These are phyloP conservation scores for Gonapodya sp. DNA, from an alignment of 192 early-diverging fungal species.

Conservation along the genomic window DNA sequence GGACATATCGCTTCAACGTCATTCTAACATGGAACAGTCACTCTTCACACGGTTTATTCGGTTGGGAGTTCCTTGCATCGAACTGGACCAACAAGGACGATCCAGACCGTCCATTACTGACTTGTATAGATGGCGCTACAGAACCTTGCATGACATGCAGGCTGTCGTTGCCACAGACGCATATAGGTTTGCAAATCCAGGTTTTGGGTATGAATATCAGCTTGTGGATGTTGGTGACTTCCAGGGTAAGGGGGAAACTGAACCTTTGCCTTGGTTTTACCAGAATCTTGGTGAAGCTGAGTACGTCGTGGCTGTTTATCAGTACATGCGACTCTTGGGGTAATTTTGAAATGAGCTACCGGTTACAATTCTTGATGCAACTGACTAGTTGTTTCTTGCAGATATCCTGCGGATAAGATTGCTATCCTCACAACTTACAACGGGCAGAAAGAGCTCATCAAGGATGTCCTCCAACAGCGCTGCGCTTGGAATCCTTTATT, in stretches of 20 bases:
- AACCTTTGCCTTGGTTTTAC: conserved; percentile 76
- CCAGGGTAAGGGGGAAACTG: conserved; percentile 67
- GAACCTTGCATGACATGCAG: conserved; percentile 55
- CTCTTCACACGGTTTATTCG: conserved; percentile 86
- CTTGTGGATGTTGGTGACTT: conserved; percentile 76
- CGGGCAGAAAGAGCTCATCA: conserved; percentile 87
- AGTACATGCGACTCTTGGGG: conserved; percentile 92
- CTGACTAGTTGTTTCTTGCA: conserved; percentile 19
- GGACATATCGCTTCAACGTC: conserved; percentile 70
- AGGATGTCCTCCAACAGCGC: conserved; percentile 74
- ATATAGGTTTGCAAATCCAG: conserved; percentile 68
- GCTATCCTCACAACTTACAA: conserved; percentile 95
- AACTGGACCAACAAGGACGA: conserved; percentile 84
- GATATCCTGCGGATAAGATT: conserved; percentile 81
- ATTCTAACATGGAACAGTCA: conserved; percentile 90
- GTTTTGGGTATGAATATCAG: conserved; percentile 80
- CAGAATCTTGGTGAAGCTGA: conserved; percentile 99
- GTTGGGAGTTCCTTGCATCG: conserved; percentile 82
- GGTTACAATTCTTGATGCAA: too few species aligned
- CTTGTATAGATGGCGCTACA: conserved; percentile 82
- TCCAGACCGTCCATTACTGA: conserved; percentile 66
- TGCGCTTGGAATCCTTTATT: conserved; percentile 85
- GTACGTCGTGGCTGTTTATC: conserved; percentile 87
- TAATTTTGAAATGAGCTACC: too few species aligned
- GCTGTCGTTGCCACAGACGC: conserved; percentile 30